Evolutionary conservation across 2,329 filamentous ascomycete genomes (phyloP), one percentile per base, ranked within the genome.

Genomic region (Fusarium sp.): DNA sequence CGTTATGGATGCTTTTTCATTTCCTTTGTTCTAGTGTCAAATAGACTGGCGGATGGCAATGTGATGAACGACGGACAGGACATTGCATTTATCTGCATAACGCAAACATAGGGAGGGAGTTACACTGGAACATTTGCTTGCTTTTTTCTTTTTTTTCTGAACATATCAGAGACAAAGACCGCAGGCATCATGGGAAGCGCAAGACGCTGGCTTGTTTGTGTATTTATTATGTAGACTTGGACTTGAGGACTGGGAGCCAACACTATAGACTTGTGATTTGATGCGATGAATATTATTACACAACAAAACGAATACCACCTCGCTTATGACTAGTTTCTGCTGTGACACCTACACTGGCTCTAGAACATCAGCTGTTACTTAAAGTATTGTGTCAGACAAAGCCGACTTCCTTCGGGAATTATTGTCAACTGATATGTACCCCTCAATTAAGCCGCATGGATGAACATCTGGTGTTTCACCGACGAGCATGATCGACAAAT

Each of bases 11-110:
- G 55, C 55, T 58, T 69, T 68, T 67, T 59, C 10, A 33, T 74
- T 70, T 70, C 45, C 57, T 75, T 77, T 73, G 67, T 71, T 76
- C 67, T 74, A 68, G 68, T 70, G 70, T 60, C 69, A 69, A 69
- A 77, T 77, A 77, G 76, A 77, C 72, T 74, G 73, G 73, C 58
- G 67, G 72, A 60, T 60, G 72, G 75, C 70, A 72, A 74, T 73
- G 69, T 76, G 65, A 77, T 56, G 74, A 76, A 76, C 67, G 65
- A 77, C 65, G 67, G 70, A 73, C 66, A 74, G 60, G 73, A 59
- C 62, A 67, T 61, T 75, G 63, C 53, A 55, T 46, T 27, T 55
- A 30, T 69, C 72, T 75, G 67, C 75, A 76, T 67, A 68, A 75
- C 64, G 70, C 67, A 75, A 65, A 65, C 57, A 71, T 63, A 66